Base-by-base conservation (phyloP, 768 basidiomycete species). In the Psilocybe cyanescens region DNA sequence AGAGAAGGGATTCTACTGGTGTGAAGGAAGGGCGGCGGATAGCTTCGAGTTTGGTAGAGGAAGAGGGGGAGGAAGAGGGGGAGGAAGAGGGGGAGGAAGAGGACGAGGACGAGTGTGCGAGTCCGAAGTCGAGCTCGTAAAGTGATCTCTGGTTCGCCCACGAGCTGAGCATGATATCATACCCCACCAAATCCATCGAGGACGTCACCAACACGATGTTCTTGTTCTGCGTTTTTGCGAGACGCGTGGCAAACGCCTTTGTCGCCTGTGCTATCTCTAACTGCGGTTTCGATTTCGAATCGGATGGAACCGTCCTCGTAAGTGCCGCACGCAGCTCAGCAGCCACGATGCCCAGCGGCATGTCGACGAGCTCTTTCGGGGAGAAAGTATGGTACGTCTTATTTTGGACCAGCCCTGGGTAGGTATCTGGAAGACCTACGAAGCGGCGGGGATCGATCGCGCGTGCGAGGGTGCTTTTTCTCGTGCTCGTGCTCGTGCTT, bases 121-220 rank as follows among this genome's bases (percentile, higher is more conserved):
- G 55, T 12, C 58, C 57, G 47, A 71, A 72, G 45, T 72, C 70
- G 19, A 71, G 59, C 4, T 66, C 59, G 54, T 66, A 69, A 45
- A 63, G 64, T 24, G 65, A 46, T n/a, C 30, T 14, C 11, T 67
- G 57, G 49, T 71, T 69, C 17, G 69, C 68, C 72, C 71, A 74
- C 12, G 72, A 74, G 55, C 70, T 72, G 3, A 72, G 59, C 70
- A 68, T 69, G 58, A 74, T 59, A 39, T 71, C 72, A 11, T 44
- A 16, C 48, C 19, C 19, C 1, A 61, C 53, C 2, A 60, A 31
- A 48, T 69, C 55, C 7, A 74, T 30, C 2, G 46, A 55, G 17
- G 69, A 71, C 1, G 68, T 68, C 9, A 71, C 57, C 8, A 49
- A 60, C 8, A 62, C 33, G 2, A 12, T 28, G 30, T 28, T 61